Conservation (phyloP, 176 grass and related monocot genomes). For the Triticum aestivum region IWGSC_CS_RefSeq_v2.1 NC_057812.1:676631958-676632457, state of each 20-base stretch:
- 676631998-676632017: not conserved
- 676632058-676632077: no score
- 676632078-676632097: no score
- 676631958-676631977: not conserved
- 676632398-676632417: slow-evolving; percentile 80
- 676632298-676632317: not conserved
- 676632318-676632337: slow-evolving; percentile 10
- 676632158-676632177: not conserved
- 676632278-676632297: not conserved
- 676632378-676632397: slow-evolving; percentile 99
- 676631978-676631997: not conserved
- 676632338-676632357: slow-evolving; percentile 71
- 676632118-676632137: not conserved
- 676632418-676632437: not conserved
- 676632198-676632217: not conserved
- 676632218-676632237: not conserved
- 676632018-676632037: not conserved
- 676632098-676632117: not conserved
- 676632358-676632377: slow-evolving; percentile 76
- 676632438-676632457: not conserved
- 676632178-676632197: not conserved
- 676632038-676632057: not conserved
- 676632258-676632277: not conserved
- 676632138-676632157: not conserved
- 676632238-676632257: not conserved